Percentiles rank a stretch among this genome's conserved stretches.
phyloP scores from a whole-genome alignment of 1,284 basidiomycete genomes.

The Rhodotorula sp. region DNA sequence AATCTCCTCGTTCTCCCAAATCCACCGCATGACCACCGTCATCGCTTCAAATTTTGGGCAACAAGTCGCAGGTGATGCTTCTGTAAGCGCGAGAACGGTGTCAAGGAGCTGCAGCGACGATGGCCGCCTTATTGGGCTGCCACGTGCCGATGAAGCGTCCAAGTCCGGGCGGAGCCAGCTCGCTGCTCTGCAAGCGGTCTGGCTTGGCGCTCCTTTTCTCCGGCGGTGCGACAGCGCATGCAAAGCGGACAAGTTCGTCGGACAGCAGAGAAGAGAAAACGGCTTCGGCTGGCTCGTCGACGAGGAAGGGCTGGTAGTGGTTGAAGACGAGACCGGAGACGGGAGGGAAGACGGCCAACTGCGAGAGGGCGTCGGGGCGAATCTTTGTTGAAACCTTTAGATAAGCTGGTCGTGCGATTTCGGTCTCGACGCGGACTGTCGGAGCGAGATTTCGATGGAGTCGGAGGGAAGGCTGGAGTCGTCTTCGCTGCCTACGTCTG shows the following conservation, averaged over 20 bases:
- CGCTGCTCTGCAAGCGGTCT: background rate
- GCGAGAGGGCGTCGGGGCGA: background rate
- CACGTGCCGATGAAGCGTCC: background rate
- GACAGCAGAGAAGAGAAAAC: background rate
- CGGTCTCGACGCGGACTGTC: background rate
- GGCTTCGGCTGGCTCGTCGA: background rate
- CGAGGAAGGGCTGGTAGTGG: background rate
- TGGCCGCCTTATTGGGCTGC: background rate
- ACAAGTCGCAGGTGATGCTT: background rate
- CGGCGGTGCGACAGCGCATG: background rate
- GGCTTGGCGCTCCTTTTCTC: background rate
- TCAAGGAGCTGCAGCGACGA: background rate
- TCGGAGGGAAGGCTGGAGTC: too few species aligned
- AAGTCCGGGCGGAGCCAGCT: background rate
- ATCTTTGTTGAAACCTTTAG: background rate
- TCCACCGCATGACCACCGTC: conserved; percentile 1
- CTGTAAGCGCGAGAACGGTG: background rate
- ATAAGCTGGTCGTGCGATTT: background rate
- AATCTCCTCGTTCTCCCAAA: conserved; percentile 1
- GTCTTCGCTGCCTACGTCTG: too few species aligned
- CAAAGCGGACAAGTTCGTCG: background rate
- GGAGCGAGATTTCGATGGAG: background rate
- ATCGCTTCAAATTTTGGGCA: background rate
- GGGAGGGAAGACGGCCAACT: background rate
- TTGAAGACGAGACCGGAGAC: background rate